phyloP scores from a whole-genome alignment of 148 eudicot genomes.

The Spergularia bocconei region DNA sequence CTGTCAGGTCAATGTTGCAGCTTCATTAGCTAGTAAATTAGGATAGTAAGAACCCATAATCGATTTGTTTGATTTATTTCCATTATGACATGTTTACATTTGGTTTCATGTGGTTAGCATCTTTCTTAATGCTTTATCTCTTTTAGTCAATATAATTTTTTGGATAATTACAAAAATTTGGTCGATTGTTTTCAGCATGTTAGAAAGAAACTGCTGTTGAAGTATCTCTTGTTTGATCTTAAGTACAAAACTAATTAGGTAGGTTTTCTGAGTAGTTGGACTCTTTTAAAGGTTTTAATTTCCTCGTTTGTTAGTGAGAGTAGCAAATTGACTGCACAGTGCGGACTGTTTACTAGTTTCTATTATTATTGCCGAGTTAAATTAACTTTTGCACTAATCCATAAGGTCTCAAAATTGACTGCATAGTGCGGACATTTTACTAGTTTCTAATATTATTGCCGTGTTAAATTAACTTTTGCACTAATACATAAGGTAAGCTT shows the following conservation, averaged over 20 bases:
- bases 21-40: neutral
- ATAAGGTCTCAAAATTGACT: neutral
- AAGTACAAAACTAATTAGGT: neutral
- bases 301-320: neutral
- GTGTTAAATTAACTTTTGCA: neutral
- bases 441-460: slow-evolving; percentile 6
- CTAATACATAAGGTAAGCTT: neutral
- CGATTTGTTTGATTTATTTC: neutral
- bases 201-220: no score
- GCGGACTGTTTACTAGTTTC: neutral
- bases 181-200: neutral
- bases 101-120: neutral
- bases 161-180: no score
- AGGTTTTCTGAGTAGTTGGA: neutral
- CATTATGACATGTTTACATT: neutral
- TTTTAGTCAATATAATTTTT: neutral
- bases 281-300: neutral
- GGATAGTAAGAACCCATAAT: neutral
- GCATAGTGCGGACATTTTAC: neutral
- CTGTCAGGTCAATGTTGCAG: neutral
- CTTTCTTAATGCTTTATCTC: neutral
- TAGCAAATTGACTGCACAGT: neutral
- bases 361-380: neutral
- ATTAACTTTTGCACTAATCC: neutral
- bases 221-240: neutral